These are phyloP conservation scores for Aphanomyces stellatus DNA, from an alignment of 352 stramenopile species.

Conservation along the genomic window DNA sequence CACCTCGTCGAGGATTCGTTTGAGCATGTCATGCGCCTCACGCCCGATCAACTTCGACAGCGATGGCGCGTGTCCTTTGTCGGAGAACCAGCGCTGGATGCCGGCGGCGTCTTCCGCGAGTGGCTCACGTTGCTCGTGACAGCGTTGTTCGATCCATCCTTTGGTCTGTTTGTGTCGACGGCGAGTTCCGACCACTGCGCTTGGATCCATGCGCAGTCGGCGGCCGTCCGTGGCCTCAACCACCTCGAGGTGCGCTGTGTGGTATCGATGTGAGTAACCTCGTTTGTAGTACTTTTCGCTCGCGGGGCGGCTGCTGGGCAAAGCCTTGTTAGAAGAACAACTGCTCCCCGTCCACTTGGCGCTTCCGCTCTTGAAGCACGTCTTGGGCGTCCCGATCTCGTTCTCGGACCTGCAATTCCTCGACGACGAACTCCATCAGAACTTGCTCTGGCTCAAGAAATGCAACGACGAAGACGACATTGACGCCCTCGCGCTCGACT, in stretches of 20 bases:
- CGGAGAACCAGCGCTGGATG: slow-evolving; percentile 77
- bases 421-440: slow-evolving; percentile 79
- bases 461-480: slow-evolving; percentile 46
- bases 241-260: slow-evolving; percentile 25
- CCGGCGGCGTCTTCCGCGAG: slow-evolving; percentile 83
- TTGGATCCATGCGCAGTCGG: slow-evolving; percentile 47
- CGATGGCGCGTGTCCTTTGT: slow-evolving; percentile 79
- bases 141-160: slow-evolving; percentile 69
- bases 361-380: slow-evolving; percentile 82
- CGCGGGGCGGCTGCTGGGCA: slow-evolving; percentile 67
- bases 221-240: slow-evolving; percentile 79
- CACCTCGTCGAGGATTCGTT: slow-evolving; percentile 84
- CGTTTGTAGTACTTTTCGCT: slow-evolving; percentile 78
- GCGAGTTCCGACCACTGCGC: slow-evolving; percentile 78
- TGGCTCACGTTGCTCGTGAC: slow-evolving; percentile 82
- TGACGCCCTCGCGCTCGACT: slow-evolving; percentile 67
- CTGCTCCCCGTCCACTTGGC: slow-evolving; percentile 73
- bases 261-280: slow-evolving; percentile 9
- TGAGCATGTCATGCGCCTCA: slow-evolving; percentile 63
- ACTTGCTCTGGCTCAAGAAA: slow-evolving; percentile 50
- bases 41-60: slow-evolving; percentile 71
- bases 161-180: slow-evolving; percentile 71
- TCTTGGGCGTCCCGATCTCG: slow-evolving; percentile 77
- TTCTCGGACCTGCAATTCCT: slow-evolving; percentile 87
- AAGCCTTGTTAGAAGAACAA: slow-evolving; percentile 82